Base-by-base conservation (phyloP, 1,284 basidiomycete genomes). In the Grifola frondosa region DNA sequence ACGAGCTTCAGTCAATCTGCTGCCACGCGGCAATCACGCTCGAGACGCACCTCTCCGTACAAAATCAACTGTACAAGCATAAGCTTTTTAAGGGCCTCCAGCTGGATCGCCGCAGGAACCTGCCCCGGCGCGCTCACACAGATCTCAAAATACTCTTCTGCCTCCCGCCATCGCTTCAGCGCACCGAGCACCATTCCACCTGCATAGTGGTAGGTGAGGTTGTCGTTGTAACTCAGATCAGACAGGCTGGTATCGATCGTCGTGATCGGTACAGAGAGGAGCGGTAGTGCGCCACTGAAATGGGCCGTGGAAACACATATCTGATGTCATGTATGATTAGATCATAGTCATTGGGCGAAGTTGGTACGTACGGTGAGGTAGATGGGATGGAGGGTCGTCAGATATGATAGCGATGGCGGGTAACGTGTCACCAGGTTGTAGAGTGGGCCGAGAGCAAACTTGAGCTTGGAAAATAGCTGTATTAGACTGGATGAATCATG, bases 61-160 rank as follows among this genome's bases (percentile, higher is more conserved):
- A 75, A 67, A 37, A 93, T 84, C 20, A 93, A 65, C 56, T 91
- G 88, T 6, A 90, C 75, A 5, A 93, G 69, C 7, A 78, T 65
- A 29, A 90, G 67, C 65, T 92, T 91, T 71, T 94, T 94, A 59
- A 86, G 71, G 0, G 91, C 91, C 56, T 93, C 91, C 53, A 91
- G 63, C 60, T 95, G 91, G 6, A 94, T 71, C 3, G 84, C 80
- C 1, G 80, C 76, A 0, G 81, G 77, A 1, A 70, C 71, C 1
- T 75, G 69, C 1, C 81, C 81, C 0, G 91, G 91, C 31, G 82
- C 78, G 25, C 80, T 81, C 24, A 87, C 79, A 48, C 81, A 85
- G 24, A 85, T 82, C 63, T 91, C 88, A 40, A 91, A 84, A 51
- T 78, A 82, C 41, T 88, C 84, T 42, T 81, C 78, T 0, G 89